These are phyloP conservation scores for Epichloe glyceriae DNA, from an alignment of 2,329 filamentous ascomycete genomes.

Conservation along the genomic window DNA sequence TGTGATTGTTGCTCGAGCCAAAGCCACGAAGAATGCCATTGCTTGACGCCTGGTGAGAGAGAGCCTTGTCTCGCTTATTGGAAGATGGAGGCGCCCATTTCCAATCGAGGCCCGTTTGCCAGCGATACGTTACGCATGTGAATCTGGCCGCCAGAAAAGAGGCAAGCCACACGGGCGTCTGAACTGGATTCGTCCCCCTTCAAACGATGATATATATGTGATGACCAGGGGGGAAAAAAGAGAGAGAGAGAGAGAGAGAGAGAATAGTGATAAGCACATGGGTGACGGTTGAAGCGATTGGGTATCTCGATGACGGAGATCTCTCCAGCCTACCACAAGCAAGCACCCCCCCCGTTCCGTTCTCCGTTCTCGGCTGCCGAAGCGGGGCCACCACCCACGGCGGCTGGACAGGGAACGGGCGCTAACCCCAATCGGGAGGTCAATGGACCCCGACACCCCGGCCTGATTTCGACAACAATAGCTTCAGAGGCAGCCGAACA, in stretches of 20 bases:
- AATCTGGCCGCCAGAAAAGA: too few species aligned
- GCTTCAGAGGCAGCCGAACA: conserved; percentile 14
- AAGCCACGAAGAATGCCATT: too few species aligned
- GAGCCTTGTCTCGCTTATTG: background rate
- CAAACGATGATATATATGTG: too few species aligned
- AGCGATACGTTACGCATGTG: too few species aligned
- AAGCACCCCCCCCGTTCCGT: background rate
- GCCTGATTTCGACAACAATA: conserved; percentile 20
- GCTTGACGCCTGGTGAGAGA: background rate
- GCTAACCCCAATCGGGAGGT: conserved; percentile 15
- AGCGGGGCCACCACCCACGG: background rate
- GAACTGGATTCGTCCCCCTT: too few species aligned
- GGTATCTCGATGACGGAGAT: background rate
- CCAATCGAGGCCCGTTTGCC: too few species aligned
- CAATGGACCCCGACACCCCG: conserved; percentile 14
- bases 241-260: too few species aligned
- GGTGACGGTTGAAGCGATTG: too few species aligned
- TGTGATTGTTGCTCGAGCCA: background rate
- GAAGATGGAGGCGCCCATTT: too few species aligned
- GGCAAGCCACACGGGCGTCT: too few species aligned
- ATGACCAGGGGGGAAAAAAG: too few species aligned
- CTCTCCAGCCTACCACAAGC: background rate
- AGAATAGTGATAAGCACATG: too few species aligned
- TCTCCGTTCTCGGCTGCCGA: background rate
- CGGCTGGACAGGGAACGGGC: conserved; percentile 12